These are phyloP conservation scores for Lathyrus aphaca DNA, from an alignment of 306 rosid genomes.

Conservation along the genomic window DNA sequence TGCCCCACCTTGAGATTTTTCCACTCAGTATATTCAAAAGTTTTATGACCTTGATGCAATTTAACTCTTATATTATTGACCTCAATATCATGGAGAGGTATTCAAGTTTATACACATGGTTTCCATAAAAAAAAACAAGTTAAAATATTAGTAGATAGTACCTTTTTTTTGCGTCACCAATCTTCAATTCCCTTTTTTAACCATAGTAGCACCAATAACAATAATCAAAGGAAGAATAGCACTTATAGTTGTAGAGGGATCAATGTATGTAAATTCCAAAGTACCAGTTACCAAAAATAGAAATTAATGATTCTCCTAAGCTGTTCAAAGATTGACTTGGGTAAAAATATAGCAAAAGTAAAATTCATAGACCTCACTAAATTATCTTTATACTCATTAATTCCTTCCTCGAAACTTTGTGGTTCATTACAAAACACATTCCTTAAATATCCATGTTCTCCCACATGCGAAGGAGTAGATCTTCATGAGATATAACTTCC, in stretches of 20 bases:
- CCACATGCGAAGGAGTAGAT: constrained; percentile 80
- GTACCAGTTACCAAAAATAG: constrained; percentile 68
- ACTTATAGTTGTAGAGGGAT: constrained; percentile 82
- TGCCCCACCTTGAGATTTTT: constrained; percentile 82
- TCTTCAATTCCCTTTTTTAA: constrained; percentile 85
- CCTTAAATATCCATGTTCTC: constrained; percentile 74
- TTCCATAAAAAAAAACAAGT: too few species aligned
- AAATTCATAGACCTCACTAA: constrained; percentile 82
- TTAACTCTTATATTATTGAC: constrained; percentile 77
- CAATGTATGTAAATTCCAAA: constrained; percentile 76
- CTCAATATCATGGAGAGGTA: constrained; percentile 42
- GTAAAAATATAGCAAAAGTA: constrained; percentile 76
- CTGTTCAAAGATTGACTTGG: constrained; percentile 93
- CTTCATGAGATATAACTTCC: constrained; percentile 72
- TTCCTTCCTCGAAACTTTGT: constrained; percentile 40
- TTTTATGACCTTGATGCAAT: constrained; percentile 61
- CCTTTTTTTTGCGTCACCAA: constrained; percentile 80
- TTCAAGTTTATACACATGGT: too few species aligned
- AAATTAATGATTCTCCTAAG: constrained; percentile 94
- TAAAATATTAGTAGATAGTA: constrained; percentile 12
- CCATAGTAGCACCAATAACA: constrained; percentile 69
- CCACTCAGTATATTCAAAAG: constrained; percentile 67
- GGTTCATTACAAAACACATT: constrained; percentile 77
- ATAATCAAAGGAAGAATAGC: constrained; percentile 75
- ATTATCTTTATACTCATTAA: constrained; percentile 56